Percentiles rank a stretch among this genome's conserved stretches.
Evolutionary conservation across 148 eudicot genomes (phyloP).

Genomic region (Camellia sinensis): DNA sequence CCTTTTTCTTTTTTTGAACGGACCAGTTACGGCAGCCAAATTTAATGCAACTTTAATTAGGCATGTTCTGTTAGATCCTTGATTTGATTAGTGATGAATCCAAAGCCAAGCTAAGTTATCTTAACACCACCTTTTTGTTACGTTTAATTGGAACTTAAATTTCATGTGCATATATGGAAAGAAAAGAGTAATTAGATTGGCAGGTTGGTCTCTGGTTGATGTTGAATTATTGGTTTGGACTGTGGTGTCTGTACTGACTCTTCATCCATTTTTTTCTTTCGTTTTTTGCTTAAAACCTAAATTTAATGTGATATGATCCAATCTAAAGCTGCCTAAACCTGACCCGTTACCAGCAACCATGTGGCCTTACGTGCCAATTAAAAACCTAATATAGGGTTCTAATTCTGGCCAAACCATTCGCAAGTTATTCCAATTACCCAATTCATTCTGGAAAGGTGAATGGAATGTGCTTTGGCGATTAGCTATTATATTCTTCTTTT

Average conservation of each 20-base stretch:
- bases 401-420: neutral
- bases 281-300: too few relatives aligned
- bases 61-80: neutral
- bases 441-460: neutral
- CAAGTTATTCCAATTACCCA: neutral
- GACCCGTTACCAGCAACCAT: neutral
- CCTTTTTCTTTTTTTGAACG: neutral
- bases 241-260: neutral
- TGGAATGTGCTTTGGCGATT: neutral
- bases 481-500: neutral
- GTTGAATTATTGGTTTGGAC: neutral
- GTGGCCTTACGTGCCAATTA: neutral
- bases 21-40: conserved; percentile 2
- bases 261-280: neutral
- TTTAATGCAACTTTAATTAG: neutral
- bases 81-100: neutral
- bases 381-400: neutral
- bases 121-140: neutral
- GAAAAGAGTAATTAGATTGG: neutral
- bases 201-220: neutral
- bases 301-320: neutral
- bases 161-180: neutral
- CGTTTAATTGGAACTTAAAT: neutral
- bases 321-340: neutral
- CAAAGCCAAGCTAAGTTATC: neutral